Evolutionary conservation across 495 filamentous ascomycete species (phyloP).

Genomic region (Daldinia caldariorum): DNA sequence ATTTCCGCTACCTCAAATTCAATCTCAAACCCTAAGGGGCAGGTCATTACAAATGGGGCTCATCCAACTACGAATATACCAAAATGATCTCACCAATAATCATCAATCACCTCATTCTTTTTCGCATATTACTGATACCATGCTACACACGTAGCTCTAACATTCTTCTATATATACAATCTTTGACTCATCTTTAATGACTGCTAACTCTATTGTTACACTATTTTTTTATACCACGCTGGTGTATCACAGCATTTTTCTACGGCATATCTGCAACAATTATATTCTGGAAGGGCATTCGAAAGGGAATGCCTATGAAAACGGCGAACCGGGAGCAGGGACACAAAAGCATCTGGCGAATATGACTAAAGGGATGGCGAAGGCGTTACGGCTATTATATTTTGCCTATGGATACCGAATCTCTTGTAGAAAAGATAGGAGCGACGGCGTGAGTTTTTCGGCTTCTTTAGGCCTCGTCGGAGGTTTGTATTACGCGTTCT

Average conservation of each 20-base stretch:
- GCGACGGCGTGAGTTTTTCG: constrained; percentile 2
- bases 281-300: constrained; percentile 3
- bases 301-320: constrained; percentile 6
- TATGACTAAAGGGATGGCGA: constrained; percentile 19
- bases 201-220: neutral
- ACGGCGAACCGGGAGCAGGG: constrained; percentile 20
- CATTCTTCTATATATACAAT: neutral
- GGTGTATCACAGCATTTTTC: neutral
- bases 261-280: neutral
- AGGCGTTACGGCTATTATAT: constrained; percentile 24
- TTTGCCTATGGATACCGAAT: constrained; percentile 10
- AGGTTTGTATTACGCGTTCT: constrained; percentile 25
- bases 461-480: constrained; percentile 10
- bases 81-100: constrained; percentile 3
- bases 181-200: constrained; percentile 1
- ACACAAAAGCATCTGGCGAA: constrained; percentile 16
- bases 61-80: constrained; percentile 4
- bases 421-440: constrained; percentile 5
- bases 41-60: constrained; percentile 22
- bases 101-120: neutral
- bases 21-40: constrained; percentile 12
- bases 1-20: neutral
- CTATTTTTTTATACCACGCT: constrained; percentile 1
- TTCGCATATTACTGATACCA: neutral
- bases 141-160: neutral